phyloP scores from a whole-genome alignment of 306 rosid genomes.

The Cucumis hystrix region DNA sequence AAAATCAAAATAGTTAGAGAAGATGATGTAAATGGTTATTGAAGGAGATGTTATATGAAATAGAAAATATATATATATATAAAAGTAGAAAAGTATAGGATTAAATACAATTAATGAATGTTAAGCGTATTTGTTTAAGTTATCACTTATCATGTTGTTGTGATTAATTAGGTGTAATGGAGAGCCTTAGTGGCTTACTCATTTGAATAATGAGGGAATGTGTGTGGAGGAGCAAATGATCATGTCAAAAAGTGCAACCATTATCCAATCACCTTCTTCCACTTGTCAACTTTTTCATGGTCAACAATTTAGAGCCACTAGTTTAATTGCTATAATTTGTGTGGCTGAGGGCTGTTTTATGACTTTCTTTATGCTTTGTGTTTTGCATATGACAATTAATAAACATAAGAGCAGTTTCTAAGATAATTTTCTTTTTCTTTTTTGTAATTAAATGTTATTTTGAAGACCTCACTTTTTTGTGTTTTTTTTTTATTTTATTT shows the following conservation, averaged over 20 bases:
- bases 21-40: too few species aligned
- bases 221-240: constrained; percentile 7
- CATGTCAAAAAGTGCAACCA: constrained; percentile 13
- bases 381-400: neutral
- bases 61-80: neutral
- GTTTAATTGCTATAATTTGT: neutral
- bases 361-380: neutral
- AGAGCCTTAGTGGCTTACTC: constrained; percentile 3
- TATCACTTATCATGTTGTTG: neutral
- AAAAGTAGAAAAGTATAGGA: neutral
- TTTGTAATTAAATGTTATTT: neutral
- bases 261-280: neutral
- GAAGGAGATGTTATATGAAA: neutral
- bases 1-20: too few species aligned
- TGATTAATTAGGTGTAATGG: constrained; percentile 1
- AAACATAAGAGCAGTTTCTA: neutral
- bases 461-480: neutral
- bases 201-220: constrained; percentile 2
- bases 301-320: neutral
- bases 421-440: neutral
- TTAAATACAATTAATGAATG: neutral
- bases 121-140: neutral
- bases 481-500: too few species aligned
- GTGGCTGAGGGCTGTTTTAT: neutral
- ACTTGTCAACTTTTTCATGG: constrained; percentile 3